Evolutionary conservation across 495 filamentous ascomycete species (phyloP).

Genomic region (Penicillium daleae): DNA sequence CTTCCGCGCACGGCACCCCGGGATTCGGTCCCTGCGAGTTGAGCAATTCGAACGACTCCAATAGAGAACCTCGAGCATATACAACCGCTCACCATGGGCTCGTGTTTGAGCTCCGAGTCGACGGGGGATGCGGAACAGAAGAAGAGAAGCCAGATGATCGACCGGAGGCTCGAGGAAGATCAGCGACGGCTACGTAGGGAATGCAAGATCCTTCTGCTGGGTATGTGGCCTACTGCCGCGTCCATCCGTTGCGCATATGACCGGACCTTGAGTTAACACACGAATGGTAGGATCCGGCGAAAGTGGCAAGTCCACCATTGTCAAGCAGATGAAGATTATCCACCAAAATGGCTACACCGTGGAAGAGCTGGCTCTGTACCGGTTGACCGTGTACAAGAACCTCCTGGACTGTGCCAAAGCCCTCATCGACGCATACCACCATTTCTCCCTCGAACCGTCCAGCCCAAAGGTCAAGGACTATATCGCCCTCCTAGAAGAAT

Average conservation of each 20-base stretch:
- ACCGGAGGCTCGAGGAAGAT: slow-evolving; percentile 90
- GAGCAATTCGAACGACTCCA: slow-evolving; percentile 19
- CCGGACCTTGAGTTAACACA: slow-evolving; percentile 14
- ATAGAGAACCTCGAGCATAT: neutral
- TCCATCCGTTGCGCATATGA: neutral
- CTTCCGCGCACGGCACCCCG: slow-evolving; percentile 33
- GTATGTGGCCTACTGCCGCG: slow-evolving; percentile 53
- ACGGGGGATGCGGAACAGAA: slow-evolving; percentile 85
- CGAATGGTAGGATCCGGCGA: slow-evolving; percentile 80
- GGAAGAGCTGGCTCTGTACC: slow-evolving; percentile 90
- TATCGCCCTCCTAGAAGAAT: slow-evolving; percentile 80
- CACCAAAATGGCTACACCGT: slow-evolving; percentile 94
- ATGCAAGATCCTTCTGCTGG: slow-evolving; percentile 97
- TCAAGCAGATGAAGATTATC: slow-evolving; percentile 99
- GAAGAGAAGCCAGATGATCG: slow-evolving; percentile 92
- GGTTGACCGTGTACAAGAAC: slow-evolving; percentile 97
- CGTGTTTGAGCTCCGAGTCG: slow-evolving; percentile 79
- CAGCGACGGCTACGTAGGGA: slow-evolving; percentile 86
- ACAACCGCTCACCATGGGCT: slow-evolving; percentile 67
- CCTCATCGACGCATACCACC: slow-evolving; percentile 82
- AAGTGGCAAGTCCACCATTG: slow-evolving; percentile 98
- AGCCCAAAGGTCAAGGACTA: slow-evolving; percentile 72
- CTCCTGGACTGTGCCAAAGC: slow-evolving; percentile 94
- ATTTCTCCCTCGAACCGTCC: slow-evolving; percentile 79
- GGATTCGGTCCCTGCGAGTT: slow-evolving; percentile 31